A percentile compares a stretch with the other conserved stretches of the same genome.
phyloP scores from a whole-genome alignment of 208 protist genomes.

The Leishmania mexicana region DNA sequence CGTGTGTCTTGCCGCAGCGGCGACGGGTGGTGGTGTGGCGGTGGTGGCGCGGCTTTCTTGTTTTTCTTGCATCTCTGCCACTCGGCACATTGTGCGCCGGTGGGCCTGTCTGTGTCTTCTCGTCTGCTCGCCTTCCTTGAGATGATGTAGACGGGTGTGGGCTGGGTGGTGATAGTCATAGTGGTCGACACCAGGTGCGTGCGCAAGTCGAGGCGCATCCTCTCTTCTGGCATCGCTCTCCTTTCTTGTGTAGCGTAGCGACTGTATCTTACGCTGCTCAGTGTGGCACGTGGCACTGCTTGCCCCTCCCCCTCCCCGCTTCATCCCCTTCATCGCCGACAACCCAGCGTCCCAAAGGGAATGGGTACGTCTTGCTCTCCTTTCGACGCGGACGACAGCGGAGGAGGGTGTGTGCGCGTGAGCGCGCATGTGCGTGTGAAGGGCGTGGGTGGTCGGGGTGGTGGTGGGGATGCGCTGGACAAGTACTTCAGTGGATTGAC shows the following conservation, averaged over 20 bases:
- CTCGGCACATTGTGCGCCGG: too few relatives aligned
- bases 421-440: neutral
- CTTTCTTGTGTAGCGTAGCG: neutral
- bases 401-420: neutral
- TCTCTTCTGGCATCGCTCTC: neutral
- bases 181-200: neutral
- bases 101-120: neutral
- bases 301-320: neutral
- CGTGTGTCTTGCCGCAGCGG: too few relatives aligned
- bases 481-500: neutral
- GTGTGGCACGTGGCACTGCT: neutral
- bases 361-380: neutral
- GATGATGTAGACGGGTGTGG: too few relatives aligned
- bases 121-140: neutral
- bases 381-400: neutral
- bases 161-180: neutral
- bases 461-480: neutral
- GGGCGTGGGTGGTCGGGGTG: neutral
- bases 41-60: too few relatives aligned
- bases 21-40: too few relatives aligned
- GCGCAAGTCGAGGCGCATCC: neutral
- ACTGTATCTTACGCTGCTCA: too few relatives aligned
- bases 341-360: neutral
- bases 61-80: neutral
- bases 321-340: neutral